Conservation (phyloP, 495 filamentous ascomycete species). For the Achaetomiella virescens region DNA sequence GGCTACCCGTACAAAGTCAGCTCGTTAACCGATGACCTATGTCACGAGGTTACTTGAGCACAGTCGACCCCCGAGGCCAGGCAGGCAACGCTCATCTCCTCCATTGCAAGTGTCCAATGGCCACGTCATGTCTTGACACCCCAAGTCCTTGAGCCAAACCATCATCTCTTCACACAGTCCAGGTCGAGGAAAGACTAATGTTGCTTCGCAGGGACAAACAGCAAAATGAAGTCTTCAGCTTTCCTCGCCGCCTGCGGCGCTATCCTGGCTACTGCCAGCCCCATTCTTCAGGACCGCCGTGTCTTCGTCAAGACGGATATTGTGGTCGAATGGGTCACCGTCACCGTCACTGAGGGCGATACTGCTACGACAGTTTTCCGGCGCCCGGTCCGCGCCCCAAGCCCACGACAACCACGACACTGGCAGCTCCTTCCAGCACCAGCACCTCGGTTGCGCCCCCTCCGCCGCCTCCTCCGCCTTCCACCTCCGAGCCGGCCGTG, state of each 20-base stretch:
- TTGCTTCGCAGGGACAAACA: not conserved
- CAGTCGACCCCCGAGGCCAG: not conserved
- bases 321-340: constrained; percentile 54
- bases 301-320: constrained; percentile 50
- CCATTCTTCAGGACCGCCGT: constrained; percentile 53
- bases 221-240: constrained; percentile 60
- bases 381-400: constrained; percentile 2
- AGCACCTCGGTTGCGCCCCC: constrained; percentile 4
- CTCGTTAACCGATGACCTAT: not conserved
- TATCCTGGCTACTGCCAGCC: constrained; percentile 53
- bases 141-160: not conserved
- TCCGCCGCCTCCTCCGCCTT: constrained; percentile 9
- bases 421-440: constrained; percentile 7
- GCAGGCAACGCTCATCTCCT: not conserved
- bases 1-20: not conserved
- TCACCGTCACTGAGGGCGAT: constrained; percentile 49
- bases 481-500: not conserved
- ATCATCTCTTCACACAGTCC: not conserved
- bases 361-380: constrained; percentile 14
- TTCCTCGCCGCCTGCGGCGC: constrained; percentile 57
- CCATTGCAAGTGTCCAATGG: not conserved
- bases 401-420: constrained; percentile 17
- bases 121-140: not conserved
- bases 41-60: not conserved
- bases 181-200: too few species aligned